Evolutionary conservation across 441 rosid genomes (phyloP).

Genomic region (Pelargonium myrrhifolium): DNA sequence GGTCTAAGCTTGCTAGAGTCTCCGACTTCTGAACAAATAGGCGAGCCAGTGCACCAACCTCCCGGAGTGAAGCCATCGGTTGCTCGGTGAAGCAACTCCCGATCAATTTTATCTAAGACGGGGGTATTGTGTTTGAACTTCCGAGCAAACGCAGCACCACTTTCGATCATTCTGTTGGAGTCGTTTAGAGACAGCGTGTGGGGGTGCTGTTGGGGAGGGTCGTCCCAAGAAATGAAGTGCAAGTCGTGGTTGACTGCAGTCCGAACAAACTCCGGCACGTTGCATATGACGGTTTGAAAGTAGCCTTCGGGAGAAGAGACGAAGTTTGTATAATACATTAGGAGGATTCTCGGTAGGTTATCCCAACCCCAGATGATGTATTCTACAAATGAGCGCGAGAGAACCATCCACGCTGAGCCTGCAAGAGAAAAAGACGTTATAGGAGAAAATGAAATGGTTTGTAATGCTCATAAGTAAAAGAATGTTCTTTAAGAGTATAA

Average conservation of each 20-base stretch:
- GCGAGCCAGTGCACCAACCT: slow-evolving; percentile 79
- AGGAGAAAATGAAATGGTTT: too few species aligned
- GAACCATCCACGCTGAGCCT: slow-evolving; percentile 99
- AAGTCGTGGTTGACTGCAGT: slow-evolving; percentile 77
- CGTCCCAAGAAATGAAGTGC: slow-evolving; percentile 90
- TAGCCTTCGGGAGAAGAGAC: slow-evolving; percentile 95
- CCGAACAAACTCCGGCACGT: slow-evolving; percentile 62
- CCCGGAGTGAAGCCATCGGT: slow-evolving; percentile 71
- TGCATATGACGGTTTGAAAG: slow-evolving; percentile 93
- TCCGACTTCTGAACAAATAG: slow-evolving; percentile 57
- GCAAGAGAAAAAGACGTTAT: slow-evolving; percentile 11
- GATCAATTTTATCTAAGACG: slow-evolving; percentile 57
- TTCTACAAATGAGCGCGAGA: slow-evolving; percentile 70
- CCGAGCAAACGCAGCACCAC: slow-evolving; percentile 80
- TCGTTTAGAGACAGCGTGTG: slow-evolving; percentile 72
- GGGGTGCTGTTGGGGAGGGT: slow-evolving; percentile 85
- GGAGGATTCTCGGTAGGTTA: slow-evolving; percentile 71
- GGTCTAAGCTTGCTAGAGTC: slow-evolving; percentile 53
- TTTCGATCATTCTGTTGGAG: slow-evolving; percentile 44
- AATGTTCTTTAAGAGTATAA: not conserved
- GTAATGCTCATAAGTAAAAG: not conserved
- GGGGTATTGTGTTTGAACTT: slow-evolving; percentile 52
- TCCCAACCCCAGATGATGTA: slow-evolving; percentile 98
- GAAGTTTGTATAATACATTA: slow-evolving; percentile 91
- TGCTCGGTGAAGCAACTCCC: slow-evolving; percentile 50